These are phyloP conservation scores for Geum urbanum DNA, from an alignment of 306 rosid genomes.

Conservation along the genomic window DNA sequence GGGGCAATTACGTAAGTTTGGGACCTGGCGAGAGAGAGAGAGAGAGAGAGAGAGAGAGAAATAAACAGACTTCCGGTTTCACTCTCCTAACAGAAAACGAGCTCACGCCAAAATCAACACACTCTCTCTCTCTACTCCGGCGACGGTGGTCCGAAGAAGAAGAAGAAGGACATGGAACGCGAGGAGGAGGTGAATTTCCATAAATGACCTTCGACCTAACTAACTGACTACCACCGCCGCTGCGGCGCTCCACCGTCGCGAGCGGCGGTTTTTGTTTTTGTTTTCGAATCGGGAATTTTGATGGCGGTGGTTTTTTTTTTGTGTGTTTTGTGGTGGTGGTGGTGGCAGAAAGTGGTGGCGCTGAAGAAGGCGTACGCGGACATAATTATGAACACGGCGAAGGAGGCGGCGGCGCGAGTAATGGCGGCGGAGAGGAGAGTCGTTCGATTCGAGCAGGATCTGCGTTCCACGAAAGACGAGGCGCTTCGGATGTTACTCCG, in stretches of 20 bases:
- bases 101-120: not conserved
- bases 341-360: conserved; percentile 56
- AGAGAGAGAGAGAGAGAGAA: no score
- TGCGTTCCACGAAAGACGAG: conserved; percentile 44
- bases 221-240: not conserved
- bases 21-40: not conserved
- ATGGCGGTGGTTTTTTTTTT: not conserved
- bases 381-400: conserved; percentile 65
- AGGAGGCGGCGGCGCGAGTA: conserved; percentile 70
- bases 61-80: conserved; percentile 11
- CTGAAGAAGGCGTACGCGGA: conserved; percentile 78
- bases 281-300: not conserved
- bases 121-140: conserved; percentile 1
- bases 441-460: conserved; percentile 43
- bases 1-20: conserved; percentile 30
- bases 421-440: conserved; percentile 60
- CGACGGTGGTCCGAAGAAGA: not conserved
- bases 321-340: not conserved
- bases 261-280: not conserved
- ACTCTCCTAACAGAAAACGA: conserved; percentile 20
- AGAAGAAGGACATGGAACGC: conserved; percentile 28
- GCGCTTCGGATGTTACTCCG: conserved; percentile 57
- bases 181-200: conserved; percentile 41
- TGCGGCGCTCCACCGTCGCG: not conserved
- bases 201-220: not conserved